Evolutionary conservation across 2,329 filamentous ascomycete species (phyloP), one percentile per base, ranked within the genome.

Genomic region (Cyphellophora europaea): DNA sequence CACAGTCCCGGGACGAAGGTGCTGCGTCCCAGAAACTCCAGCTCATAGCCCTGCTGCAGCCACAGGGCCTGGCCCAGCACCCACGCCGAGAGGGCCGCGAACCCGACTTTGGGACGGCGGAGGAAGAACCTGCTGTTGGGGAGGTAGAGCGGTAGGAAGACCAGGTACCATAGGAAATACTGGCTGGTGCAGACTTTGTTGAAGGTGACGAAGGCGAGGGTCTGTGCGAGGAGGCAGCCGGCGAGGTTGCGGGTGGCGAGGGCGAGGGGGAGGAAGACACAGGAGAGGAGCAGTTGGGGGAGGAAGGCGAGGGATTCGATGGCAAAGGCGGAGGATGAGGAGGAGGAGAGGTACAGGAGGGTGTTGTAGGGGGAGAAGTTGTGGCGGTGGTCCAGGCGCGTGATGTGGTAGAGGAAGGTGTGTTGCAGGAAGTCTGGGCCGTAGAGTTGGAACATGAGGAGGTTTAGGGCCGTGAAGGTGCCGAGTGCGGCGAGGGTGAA

Each of bases 111-210:
- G 1, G 74, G 74, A 2, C 62, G 67, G 4, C 56, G 60, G 1
- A 93, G 61, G 10, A 50, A 32, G 11, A 95, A 69, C 0, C 81
- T 80, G 0, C 88, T 95, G 23, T 63, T 63, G 0, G 89, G 87
- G 0, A 98, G 77, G 55, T 95, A 93, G 32, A 95, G 79, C 0
- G 91, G 91, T 3, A 96, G 67, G 49, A 98, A 84, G 45, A 95
- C 76, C 60, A 95, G 79, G 60, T 98, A 96, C 91, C 91, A 98
- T 32, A 98, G 73, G 58, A 98, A 98, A 58, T 98, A 98, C 86
- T 96, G 89, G 53, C 87, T 94, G 3, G 91, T 98, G 70, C 89
- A 96, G 43, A 98, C 91, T 65, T 98, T 98, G 65, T 98, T 98
- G 50, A 96, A 96, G 0, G 87, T 80, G 3, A 96, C 13, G 59